A percentile compares a stretch with the other conserved stretches of the same genome.
Evolutionary conservation across 78 protist species (phyloP).

Genomic region (Bigelowiella natans): DNA sequence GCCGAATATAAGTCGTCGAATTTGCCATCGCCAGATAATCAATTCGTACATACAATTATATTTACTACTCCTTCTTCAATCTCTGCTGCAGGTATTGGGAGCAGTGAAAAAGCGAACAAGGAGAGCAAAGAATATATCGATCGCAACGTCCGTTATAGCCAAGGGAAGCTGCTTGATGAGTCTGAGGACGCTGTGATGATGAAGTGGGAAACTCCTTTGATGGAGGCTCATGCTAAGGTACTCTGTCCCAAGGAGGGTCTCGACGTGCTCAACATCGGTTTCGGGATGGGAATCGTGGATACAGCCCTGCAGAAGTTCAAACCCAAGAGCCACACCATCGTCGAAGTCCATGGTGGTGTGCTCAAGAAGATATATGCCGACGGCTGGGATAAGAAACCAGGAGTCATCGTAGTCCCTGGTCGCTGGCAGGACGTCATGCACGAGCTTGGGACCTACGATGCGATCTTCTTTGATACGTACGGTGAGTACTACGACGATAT

Average conservation of each 20-base stretch:
- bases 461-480: conserved; percentile 28
- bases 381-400: conserved; percentile 13
- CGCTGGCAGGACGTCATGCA: conserved; percentile 30
- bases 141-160: not conserved
- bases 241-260: not conserved
- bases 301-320: not conserved
- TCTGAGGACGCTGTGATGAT: conserved; percentile 10
- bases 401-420: not conserved
- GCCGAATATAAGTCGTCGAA: too few species aligned
- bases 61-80: too few species aligned
- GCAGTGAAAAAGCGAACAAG: not conserved
- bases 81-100: not conserved
- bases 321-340: conserved; percentile 15
- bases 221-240: conserved; percentile 9
- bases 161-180: not conserved
- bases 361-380: not conserved
- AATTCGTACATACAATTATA: too few species aligned
- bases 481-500: not conserved
- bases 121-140: not conserved
- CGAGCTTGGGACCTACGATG: conserved; percentile 1
- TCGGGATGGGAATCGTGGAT: conserved; percentile 25
- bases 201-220: conserved; percentile 16
- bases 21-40: too few species aligned
- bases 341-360: conserved; percentile 26
- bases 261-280: conserved; percentile 33